Evolutionary conservation across 495 filamentous ascomycete species (phyloP).

Genomic region (Xylaria intraflava): DNA sequence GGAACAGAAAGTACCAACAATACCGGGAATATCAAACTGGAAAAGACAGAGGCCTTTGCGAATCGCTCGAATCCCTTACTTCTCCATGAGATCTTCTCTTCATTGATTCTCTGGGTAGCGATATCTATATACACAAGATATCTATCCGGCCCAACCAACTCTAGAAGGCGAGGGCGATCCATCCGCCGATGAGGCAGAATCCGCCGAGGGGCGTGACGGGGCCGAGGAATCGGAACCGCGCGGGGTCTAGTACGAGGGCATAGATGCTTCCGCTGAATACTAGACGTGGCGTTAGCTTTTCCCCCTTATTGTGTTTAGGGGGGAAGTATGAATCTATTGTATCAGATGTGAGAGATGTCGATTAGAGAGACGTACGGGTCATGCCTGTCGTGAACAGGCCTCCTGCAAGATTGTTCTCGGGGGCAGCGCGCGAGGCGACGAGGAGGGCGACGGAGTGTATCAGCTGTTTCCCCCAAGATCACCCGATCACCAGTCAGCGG

Average conservation of each 20-base stretch:
- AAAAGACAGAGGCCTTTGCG: too few species aligned
- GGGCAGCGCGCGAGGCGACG: constrained; percentile 30
- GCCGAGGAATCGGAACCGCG: constrained; percentile 47
- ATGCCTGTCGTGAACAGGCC: constrained; percentile 42
- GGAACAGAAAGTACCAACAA: too few species aligned
- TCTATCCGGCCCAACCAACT: too few species aligned
- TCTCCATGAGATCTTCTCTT: too few species aligned
- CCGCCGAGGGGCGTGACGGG: constrained; percentile 57
- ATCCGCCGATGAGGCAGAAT: constrained; percentile 36
- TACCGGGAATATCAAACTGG: too few species aligned
- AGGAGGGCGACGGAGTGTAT: constrained; percentile 53
- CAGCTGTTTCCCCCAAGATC: constrained; percentile 30
- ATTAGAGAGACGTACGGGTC: constrained; percentile 23
- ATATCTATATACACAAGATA: too few species aligned
- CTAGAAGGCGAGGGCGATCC: constrained; percentile 20
- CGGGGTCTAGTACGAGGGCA: constrained; percentile 49
- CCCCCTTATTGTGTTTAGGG: neutral
- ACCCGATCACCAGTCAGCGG: neutral
- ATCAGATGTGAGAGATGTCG: constrained; percentile 32
- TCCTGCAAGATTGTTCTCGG: constrained; percentile 32
- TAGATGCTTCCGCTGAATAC: constrained; percentile 59
- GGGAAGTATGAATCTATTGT: constrained; percentile 21
- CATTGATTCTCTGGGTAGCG: too few species aligned
- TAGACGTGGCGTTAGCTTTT: neutral
- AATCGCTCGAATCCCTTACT: too few species aligned